Evolutionary conservation across 2,329 filamentous ascomycete genomes (phyloP).

Genomic region (Diaporthe humulicola): DNA sequence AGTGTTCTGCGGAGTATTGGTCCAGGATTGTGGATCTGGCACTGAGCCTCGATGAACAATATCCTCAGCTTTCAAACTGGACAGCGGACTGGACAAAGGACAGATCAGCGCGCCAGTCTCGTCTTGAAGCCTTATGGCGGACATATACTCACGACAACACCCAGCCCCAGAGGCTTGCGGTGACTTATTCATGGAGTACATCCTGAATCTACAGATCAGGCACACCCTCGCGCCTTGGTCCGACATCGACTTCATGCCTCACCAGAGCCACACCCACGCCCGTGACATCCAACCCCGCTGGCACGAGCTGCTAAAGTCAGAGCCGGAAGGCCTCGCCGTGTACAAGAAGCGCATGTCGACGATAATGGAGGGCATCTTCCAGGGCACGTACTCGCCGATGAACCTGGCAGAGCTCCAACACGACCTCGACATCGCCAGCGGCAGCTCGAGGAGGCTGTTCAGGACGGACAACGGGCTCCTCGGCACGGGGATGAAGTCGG

Average conservation of each 20-base stretch:
- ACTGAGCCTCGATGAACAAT: background rate
- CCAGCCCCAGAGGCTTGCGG: background rate
- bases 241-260: slow-evolving; percentile 33
- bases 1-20: slow-evolving; percentile 6
- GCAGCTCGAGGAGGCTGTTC: slow-evolving; percentile 32
- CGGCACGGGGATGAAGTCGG: slow-evolving; percentile 34
- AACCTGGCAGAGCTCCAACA: slow-evolving; percentile 37
- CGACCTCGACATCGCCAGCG: slow-evolving; percentile 36
- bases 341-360: slow-evolving; percentile 22
- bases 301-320: slow-evolving; percentile 23
- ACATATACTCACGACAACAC: background rate
- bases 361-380: slow-evolving; percentile 33
- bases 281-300: slow-evolving; percentile 14
- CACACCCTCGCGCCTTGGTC: slow-evolving; percentile 33
- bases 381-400: slow-evolving; percentile 32
- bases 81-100: background rate
- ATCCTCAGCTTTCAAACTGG: background rate
- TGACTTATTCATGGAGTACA: slow-evolving; percentile 31
- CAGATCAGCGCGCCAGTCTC: background rate
- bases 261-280: slow-evolving; percentile 26
- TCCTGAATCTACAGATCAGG: slow-evolving; percentile 36
- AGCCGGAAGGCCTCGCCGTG: slow-evolving; percentile 29
- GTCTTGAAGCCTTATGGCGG: slow-evolving; percentile 2
- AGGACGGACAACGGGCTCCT: slow-evolving; percentile 26
- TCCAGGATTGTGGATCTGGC: background rate